Evolutionary conservation across 1,284 basidiomycete genomes (phyloP), one percentile per base, ranked within the genome.

Genomic region (Volvariella surrecta): DNA sequence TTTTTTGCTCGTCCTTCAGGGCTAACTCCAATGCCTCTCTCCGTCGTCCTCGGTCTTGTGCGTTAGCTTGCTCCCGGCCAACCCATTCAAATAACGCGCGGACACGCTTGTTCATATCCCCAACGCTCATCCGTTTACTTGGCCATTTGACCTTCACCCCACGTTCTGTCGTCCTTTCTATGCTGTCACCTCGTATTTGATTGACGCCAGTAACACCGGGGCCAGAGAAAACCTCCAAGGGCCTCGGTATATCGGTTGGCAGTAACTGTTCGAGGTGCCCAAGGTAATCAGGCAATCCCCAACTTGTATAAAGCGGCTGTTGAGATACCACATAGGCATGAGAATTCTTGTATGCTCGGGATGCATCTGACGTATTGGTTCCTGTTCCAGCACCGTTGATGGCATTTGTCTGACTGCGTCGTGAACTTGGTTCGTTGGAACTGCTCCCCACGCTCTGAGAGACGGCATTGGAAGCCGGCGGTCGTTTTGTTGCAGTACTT

Each of bases 51-150:
- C 87, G 74, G 59, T 88, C 87, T 24, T 74, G 68, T 40, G 86
- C 85, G 52, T 77, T 82, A 1, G 78, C 78, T 59, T 93, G 89
- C 57, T 89, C 84, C 47, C 88, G 73, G 34, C 84, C 86, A 10
- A 93, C 89, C 79, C 91, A 98, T 56, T 98, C 95, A 28, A 95
- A 79, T 46, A 98, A 75, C 45, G 86, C 81, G 37, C 91, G 74
- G 16, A 96, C 91, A 16, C 95, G 81, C 67, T 98, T 97, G 60
- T 92, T 89, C 91, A 99, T 96, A 59, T 99, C 95, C 15, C 82
- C 85, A 18, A 95, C 82, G 52, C 93, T 96, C 76, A 86, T 92
- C 42, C 95, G 76, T 62, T 96, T 95, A 50, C 81, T 79, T 0
- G 95, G 95, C 82, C 91, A 99, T 54, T 89, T 88, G 46, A 97